A percentile compares a stretch with the other conserved stretches of the same genome.
phyloP scores from a whole-genome alignment of 208 protist genomes.

The Leishmania braziliensis region DNA sequence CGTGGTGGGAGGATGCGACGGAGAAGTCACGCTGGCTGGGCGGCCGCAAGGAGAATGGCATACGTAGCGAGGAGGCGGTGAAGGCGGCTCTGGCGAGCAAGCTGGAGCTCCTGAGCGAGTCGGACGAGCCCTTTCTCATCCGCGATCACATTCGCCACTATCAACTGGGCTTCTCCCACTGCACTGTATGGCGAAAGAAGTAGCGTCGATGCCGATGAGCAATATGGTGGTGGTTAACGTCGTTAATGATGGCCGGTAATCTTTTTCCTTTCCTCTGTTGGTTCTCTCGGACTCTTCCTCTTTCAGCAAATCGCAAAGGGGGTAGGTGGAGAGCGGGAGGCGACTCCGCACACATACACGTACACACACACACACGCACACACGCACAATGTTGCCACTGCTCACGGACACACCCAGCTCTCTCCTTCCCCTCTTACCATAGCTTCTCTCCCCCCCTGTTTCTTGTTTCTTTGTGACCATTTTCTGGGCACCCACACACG shows the following conservation, averaged over 20 bases:
- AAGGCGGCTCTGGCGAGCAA: slow-evolving; percentile 56
- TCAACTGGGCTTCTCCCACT: slow-evolving; percentile 87
- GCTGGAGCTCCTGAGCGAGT: slow-evolving; percentile 76
- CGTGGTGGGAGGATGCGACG: slow-evolving; percentile 80
- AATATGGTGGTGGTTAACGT: neutral
- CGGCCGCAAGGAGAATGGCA: slow-evolving; percentile 42
- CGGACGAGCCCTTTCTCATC: slow-evolving; percentile 89
- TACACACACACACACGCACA: neutral
- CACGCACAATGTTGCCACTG: neutral
- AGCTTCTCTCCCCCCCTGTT: neutral
- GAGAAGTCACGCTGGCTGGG: slow-evolving; percentile 72
- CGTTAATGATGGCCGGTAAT: neutral
- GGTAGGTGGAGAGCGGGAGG: neutral
- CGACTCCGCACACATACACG: neutral
- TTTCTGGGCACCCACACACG: neutral
- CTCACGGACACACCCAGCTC: neutral
- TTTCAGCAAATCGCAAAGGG: neutral
- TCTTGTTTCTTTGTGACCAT: neutral
- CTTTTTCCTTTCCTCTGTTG: neutral
- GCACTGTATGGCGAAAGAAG: slow-evolving; percentile 70
- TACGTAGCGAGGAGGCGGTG: slow-evolving; percentile 63
- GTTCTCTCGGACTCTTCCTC: neutral
- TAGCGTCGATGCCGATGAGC: neutral
- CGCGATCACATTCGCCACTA: slow-evolving; percentile 87
- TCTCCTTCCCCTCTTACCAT: neutral